Percentiles rank a stretch among this genome's conserved stretches.
Conservation (phyloP, 371 early-diverging fungal genomes). For the Syncephalastrum contaminatum region DNA sequence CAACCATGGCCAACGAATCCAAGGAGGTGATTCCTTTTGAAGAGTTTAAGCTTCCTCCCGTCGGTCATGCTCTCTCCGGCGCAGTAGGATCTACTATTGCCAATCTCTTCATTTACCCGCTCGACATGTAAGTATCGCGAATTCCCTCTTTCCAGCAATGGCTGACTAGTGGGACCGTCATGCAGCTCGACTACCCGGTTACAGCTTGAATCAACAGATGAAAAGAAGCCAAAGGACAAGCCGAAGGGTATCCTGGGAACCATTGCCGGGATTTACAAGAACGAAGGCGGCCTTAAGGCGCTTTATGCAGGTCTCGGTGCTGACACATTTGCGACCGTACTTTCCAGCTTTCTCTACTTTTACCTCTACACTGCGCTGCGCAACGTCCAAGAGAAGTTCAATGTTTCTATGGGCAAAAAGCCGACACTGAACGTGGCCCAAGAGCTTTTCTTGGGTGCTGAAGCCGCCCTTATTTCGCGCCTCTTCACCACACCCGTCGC, state of each 20-base stretch:
- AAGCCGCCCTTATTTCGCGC: slow-evolving; percentile 59
- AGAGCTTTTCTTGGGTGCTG: slow-evolving; percentile 61
- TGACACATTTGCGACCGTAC: slow-evolving; percentile 55
- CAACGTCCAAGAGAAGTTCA: slow-evolving; percentile 54
- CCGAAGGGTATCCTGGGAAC: slow-evolving; percentile 33
- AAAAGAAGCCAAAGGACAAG: slow-evolving; percentile 13
- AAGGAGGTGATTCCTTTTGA: slow-evolving; percentile 37
- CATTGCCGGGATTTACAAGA: slow-evolving; percentile 42
- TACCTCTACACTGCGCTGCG: slow-evolving; percentile 59
- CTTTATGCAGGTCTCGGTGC: slow-evolving; percentile 57
- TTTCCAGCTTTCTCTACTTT: slow-evolving; percentile 63
- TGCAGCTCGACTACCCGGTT: slow-evolving; percentile 43
- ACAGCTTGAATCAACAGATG: slow-evolving; percentile 25
- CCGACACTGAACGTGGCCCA: slow-evolving; percentile 51
- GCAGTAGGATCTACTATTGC: slow-evolving; percentile 59
- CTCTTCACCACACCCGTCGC: slow-evolving; percentile 61
- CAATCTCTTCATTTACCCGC: slow-evolving; percentile 59
- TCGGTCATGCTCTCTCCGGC: slow-evolving; percentile 62
- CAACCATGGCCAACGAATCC: too few relatives aligned
- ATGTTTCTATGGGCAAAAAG: slow-evolving; percentile 33
- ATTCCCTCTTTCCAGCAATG: background rate
- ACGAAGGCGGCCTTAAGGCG: slow-evolving; percentile 54
- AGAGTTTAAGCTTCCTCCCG: slow-evolving; percentile 56
- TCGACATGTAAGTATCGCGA: slow-evolving; percentile 47
- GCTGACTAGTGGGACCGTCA: background rate